phyloP scores from a whole-genome alignment of 1,284 basidiomycete species.

The Omphalotus olearius region DNA sequence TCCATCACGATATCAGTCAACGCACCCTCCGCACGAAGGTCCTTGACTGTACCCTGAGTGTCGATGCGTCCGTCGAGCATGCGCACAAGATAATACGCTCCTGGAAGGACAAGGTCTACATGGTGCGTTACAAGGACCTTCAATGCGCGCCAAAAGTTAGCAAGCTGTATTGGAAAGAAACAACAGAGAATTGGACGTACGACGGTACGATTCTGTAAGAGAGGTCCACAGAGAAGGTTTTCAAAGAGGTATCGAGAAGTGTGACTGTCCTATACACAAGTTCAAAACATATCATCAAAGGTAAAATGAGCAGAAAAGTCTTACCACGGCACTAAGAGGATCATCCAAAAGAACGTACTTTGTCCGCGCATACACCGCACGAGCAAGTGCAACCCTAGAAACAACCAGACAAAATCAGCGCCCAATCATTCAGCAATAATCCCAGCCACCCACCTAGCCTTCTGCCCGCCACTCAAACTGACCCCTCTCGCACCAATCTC shows the following conservation, averaged over 20 bases:
- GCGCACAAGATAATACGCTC: conserved; percentile 64
- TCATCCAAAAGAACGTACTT: conserved; percentile 71
- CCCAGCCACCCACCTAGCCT: conserved; percentile 40
- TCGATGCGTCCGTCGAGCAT: conserved; percentile 75
- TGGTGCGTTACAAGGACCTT: conserved; percentile 72
- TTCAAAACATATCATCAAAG: neutral
- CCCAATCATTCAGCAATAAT: neutral
- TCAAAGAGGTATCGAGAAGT: conserved; percentile 69
- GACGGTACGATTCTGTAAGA: conserved; percentile 64
- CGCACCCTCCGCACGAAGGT: conserved; percentile 53
- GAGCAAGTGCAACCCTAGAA: conserved; percentile 60
- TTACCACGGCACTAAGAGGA: conserved; percentile 60
- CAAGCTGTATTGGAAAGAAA: neutral
- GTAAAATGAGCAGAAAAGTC: neutral
- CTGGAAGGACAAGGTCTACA: conserved; percentile 68
- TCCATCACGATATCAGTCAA: conserved; percentile 55
- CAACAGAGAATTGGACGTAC: neutral
- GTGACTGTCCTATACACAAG: conserved; percentile 57
- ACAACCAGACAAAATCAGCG: neutral
- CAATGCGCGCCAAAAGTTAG: conserved; percentile 3
- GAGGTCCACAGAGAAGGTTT: conserved; percentile 57
- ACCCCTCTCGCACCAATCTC: conserved; percentile 48
- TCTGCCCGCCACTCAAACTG: conserved; percentile 64
- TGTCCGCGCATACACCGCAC: conserved; percentile 62
- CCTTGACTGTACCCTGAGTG: conserved; percentile 58